Percentiles rank a stretch among this genome's conserved stretches.
Evolutionary conservation across 306 rosid genomes (phyloP).

Genomic region (Corylus avellana): DNA sequence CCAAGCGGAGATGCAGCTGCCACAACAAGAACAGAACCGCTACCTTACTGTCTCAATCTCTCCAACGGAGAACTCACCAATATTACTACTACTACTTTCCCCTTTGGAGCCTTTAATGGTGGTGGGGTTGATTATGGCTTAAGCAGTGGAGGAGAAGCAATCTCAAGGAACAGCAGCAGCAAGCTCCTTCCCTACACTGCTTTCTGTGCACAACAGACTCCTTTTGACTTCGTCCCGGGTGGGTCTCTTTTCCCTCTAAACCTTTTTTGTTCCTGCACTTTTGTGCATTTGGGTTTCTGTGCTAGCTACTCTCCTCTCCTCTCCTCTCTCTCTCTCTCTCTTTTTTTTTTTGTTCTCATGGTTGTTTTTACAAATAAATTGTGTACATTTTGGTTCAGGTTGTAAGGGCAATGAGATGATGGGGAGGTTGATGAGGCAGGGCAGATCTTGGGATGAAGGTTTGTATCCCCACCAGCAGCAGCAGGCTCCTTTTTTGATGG

Average conservation of each 20-base stretch:
- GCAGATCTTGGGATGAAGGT: slow-evolving; percentile 40
- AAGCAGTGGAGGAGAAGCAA: slow-evolving; percentile 41
- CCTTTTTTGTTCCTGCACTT: neutral
- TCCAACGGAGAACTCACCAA: slow-evolving; percentile 26
- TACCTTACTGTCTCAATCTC: slow-evolving; percentile 34
- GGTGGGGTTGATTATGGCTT: slow-evolving; percentile 46
- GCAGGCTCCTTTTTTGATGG: slow-evolving; percentile 26
- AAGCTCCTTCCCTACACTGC: slow-evolving; percentile 28
- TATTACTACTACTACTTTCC: slow-evolving; percentile 23
- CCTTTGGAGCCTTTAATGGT: slow-evolving; percentile 42
- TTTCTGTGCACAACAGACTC: slow-evolving; percentile 46
- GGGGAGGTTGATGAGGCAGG: slow-evolving; percentile 26
- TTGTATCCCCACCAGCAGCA: slow-evolving; percentile 32
- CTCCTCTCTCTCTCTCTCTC: too few species aligned
- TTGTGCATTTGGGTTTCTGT: slow-evolving; percentile 9
- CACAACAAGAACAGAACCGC: slow-evolving; percentile 24
- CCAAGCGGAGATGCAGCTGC: slow-evolving; percentile 28
- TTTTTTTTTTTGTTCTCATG: neutral
- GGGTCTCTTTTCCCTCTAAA: slow-evolving; percentile 7
- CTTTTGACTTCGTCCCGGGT: slow-evolving; percentile 66
- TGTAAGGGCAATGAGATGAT: slow-evolving; percentile 42
- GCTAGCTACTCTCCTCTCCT: neutral
- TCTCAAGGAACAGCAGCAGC: slow-evolving; percentile 28
- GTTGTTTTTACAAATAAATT: neutral
- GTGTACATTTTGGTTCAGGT: slow-evolving; percentile 31